Base-by-base conservation (phyloP, 495 filamentous ascomycete species). In the Collariella sp. region DNA sequence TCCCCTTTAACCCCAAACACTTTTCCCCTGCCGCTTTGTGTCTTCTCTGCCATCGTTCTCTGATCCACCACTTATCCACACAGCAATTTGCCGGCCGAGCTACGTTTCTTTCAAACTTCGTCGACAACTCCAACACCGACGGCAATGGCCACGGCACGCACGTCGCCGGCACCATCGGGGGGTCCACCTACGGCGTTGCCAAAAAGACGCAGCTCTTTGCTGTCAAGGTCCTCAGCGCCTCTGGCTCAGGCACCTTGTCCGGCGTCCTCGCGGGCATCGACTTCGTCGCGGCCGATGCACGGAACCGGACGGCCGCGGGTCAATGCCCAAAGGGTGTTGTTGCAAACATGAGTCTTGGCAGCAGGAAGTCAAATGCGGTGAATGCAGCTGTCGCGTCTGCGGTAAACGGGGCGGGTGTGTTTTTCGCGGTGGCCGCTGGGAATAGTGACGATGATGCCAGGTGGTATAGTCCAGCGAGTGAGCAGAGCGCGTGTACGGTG, bases 221-320 rank as follows among this genome's bases (percentile, higher is more conserved):
- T 49, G 83, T 87, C 66, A 86, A 87, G 71, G 83, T 87, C 46
- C 77, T 87, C 57, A 70, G 75, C 57, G 67, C 67, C 29, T 48
- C 64, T 56, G 69, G 65, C 29, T 71, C 71, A 9, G 79, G 79
- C 42, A 61, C 62, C 20, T 63, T 52, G 54, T 61, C 64, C 9
- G 57, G 67, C 47, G 69, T 74, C 54, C 70, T 76, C 36, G 69
- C 71, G 13, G 72, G 72, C 54, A 74, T 74, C 62, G 67, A 74
- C 67, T 76, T 63, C 53, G 71, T 72, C 16, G 62, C 68, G 7
- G 52, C 65, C 44, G 68, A 73, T 61, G 44, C 58, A 16, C 16
- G 46, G 39, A 66, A 62, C 26, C 62, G 65, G 19, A 35, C 36
- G 1, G 52, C 52, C 18, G 23, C 44, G 3, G 52, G 45, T 35